Conservation (phyloP, 768 basidiomycete species). For the Hygrophoropsis aurantiaca region DNA sequence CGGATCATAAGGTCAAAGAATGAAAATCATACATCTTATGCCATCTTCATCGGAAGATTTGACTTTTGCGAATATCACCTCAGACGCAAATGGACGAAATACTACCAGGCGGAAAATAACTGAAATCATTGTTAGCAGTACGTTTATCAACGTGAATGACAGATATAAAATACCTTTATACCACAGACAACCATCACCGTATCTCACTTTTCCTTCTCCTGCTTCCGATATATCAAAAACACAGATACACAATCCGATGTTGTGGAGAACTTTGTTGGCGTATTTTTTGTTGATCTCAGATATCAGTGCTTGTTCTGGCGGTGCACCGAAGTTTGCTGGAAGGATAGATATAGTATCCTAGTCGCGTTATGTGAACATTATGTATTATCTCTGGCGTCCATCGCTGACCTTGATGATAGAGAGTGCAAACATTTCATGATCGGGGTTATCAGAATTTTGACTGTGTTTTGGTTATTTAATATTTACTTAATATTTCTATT, state of each 20-base stretch:
- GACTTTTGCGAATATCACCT: constrained; percentile 88
- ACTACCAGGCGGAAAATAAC: constrained; percentile 88
- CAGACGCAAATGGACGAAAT: constrained; percentile 87
- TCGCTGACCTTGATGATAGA: constrained; percentile 41
- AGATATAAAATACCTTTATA: constrained; percentile 68
- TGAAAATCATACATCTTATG: constrained; percentile 66
- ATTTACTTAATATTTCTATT: too few species aligned
- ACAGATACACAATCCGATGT: constrained; percentile 88
- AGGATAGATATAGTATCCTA: constrained; percentile 92
- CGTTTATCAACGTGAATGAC: constrained; percentile 2
- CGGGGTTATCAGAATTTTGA: too few species aligned
- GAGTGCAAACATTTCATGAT: constrained; percentile 41
- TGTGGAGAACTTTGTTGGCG: constrained; percentile 86
- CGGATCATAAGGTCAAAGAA: neutral
- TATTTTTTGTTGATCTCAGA: constrained; percentile 94
- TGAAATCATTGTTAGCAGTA: constrained; percentile 29
- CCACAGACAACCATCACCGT: constrained; percentile 94
- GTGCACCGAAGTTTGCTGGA: constrained; percentile 79
- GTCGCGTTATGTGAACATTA: constrained; percentile 1
- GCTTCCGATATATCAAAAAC: constrained; percentile 85
- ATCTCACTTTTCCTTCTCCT: constrained; percentile 90
- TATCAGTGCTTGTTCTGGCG: constrained; percentile 76
- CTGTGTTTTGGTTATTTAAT: too few species aligned
- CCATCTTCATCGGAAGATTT: constrained; percentile 84
- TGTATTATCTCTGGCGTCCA: neutral